These are phyloP conservation scores for Aspergillus pseudoterreus DNA, from an alignment of 2,329 filamentous ascomycete species.

Conservation along the genomic window DNA sequence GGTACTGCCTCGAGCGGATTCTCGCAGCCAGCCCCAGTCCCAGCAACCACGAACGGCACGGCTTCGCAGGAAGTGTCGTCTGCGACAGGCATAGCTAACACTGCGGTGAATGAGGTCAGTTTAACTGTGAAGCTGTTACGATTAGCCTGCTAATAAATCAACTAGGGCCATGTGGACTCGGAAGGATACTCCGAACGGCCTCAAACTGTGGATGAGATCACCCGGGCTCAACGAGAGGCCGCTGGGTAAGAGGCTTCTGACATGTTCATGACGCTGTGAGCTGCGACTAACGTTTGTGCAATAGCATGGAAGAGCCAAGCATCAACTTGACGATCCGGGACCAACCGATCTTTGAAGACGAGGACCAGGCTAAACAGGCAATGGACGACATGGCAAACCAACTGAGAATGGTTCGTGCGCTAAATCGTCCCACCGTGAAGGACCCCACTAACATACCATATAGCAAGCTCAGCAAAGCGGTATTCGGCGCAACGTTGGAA, in stretches of 20 bases:
- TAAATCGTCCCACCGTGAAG: not conserved
- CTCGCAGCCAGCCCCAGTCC: conserved; percentile 15
- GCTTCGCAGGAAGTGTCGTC: conserved; percentile 13
- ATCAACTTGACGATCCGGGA: conserved; percentile 48
- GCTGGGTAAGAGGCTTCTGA: conserved; percentile 26
- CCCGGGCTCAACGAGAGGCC: conserved; percentile 43
- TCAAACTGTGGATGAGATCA: conserved; percentile 43
- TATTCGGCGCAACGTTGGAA: conserved; percentile 68
- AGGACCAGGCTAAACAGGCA: conserved; percentile 46
- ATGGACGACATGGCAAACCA: conserved; percentile 48
- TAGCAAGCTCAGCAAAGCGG: conserved; percentile 45
- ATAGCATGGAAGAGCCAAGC: conserved; percentile 40
- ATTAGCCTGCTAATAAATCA: conserved; percentile 10
- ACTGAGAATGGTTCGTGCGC: conserved; percentile 39
- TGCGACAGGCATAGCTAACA: conserved; percentile 16
- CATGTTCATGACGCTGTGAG: not conserved
- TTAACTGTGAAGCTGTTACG: not conserved
- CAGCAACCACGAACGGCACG: conserved; percentile 27
- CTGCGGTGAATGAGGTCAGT: conserved; percentile 23
- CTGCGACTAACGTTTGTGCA: conserved; percentile 14
- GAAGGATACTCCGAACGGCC: conserved; percentile 40
- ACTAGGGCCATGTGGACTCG: conserved; percentile 32
- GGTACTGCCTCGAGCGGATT: conserved; percentile 18
- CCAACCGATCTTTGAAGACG: conserved; percentile 48
- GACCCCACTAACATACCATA: conserved; percentile 15